Percentiles rank a stretch among this genome's conserved stretches.
phyloP scores from a whole-genome alignment of 1,284 basidiomycete genomes.

The Leccinum pachyderme region DNA sequence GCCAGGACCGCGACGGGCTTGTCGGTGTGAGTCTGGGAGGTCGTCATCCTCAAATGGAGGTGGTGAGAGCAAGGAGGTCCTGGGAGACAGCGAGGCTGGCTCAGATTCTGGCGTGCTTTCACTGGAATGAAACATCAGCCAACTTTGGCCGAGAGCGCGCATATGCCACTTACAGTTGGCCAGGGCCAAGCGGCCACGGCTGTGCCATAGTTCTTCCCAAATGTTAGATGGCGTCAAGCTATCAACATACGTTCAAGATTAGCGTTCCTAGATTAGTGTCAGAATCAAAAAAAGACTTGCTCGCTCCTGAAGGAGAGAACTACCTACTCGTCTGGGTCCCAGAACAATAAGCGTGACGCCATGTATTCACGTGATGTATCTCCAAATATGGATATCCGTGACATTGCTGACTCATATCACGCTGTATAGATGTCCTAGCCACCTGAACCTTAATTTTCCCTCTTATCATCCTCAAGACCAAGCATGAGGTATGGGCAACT shows the following conservation, averaged over 20 bases:
- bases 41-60: conserved; percentile 13
- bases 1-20: conserved; percentile 27
- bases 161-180: conserved; percentile 19
- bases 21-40: conserved; percentile 4
- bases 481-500: conserved; percentile 31
- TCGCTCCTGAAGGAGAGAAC: conserved; percentile 2
- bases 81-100: conserved; percentile 27
- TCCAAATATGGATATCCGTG: conserved; percentile 10
- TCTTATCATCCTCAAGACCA: conserved; percentile 20
- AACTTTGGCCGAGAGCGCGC: neutral
- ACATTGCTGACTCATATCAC: conserved; percentile 31
- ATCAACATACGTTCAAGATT: conserved; percentile 4
- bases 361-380: neutral
- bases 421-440: conserved; percentile 34
- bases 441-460: conserved; percentile 33
- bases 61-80: conserved; percentile 29
- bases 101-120: conserved; percentile 28
- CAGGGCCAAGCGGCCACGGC: conserved; percentile 17
- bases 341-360: conserved; percentile 16
- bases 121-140: conserved; percentile 5
- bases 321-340: neutral
- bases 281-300: conserved; percentile 1
- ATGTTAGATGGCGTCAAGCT: conserved; percentile 5
- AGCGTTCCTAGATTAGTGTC: neutral
- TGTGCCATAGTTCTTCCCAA: conserved; percentile 25